A percentile compares a stretch with the other conserved stretches of the same genome.
These are phyloP conservation scores for Fraxinus ornus DNA, from an alignment of 305 asterid species.

Conservation along the genomic window DNA sequence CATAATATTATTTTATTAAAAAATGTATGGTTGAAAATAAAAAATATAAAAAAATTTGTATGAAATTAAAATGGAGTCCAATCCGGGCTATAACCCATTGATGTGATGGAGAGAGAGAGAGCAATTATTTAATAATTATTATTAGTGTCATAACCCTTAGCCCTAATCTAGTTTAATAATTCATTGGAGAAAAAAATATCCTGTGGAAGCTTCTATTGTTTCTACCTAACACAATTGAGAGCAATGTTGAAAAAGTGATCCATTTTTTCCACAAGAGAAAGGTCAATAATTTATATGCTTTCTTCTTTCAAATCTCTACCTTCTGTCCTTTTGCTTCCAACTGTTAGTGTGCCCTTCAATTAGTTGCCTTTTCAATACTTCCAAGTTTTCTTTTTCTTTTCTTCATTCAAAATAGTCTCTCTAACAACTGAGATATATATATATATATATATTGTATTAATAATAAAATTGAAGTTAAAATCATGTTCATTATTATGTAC, in stretches of 20 bases:
- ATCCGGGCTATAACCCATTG: neutral
- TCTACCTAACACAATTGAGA: conserved; percentile 58
- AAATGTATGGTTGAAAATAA: too few relatives aligned
- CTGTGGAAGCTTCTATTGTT: conserved; percentile 57
- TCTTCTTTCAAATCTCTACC: conserved; percentile 3
- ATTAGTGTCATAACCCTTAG: conserved; percentile 7
- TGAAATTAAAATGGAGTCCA: too few relatives aligned
- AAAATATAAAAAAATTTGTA: too few relatives aligned
- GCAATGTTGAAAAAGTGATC: conserved; percentile 26
- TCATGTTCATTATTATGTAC: neutral
- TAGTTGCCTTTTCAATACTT: neutral
- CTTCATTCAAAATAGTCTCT: neutral
- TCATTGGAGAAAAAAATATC: conserved; percentile 31
- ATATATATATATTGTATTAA: neutral
- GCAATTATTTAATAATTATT: neutral
- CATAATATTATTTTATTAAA: too few relatives aligned
- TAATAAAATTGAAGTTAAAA: too few relatives aligned
- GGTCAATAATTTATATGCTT: conserved; percentile 19
- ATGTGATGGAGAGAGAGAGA: conserved; percentile 8
- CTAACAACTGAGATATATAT: neutral
- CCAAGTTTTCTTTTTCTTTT: neutral
- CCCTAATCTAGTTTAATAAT: conserved; percentile 16
- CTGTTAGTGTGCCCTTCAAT: neutral
- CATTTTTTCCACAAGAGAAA: conserved; percentile 38
- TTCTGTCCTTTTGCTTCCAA: conserved; percentile 7